Evolutionary conservation across 2,329 filamentous ascomycete species (phyloP).

Genomic region (Monosporascus cannonballus): DNA sequence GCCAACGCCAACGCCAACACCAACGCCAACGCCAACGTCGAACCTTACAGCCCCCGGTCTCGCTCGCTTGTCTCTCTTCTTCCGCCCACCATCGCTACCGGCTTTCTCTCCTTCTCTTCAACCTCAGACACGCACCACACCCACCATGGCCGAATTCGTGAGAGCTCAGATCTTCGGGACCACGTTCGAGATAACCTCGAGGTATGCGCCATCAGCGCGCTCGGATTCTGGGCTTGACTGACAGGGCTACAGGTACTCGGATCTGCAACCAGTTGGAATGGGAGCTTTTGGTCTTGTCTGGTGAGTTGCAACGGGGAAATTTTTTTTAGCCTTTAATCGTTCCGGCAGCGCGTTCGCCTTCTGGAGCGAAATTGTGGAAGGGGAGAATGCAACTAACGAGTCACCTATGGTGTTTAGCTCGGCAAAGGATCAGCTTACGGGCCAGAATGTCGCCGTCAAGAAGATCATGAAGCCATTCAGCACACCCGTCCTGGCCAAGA

Average conservation of each 20-base stretch:
- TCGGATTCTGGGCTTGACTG: slow-evolving; percentile 14
- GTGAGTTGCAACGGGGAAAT: slow-evolving; percentile 45
- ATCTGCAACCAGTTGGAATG: slow-evolving; percentile 98
- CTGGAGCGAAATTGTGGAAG: neutral
- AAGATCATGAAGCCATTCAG: slow-evolving; percentile 99
- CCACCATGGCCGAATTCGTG: slow-evolving; percentile 96
- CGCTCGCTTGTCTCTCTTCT: neutral
- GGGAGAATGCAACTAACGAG: slow-evolving; percentile 6
- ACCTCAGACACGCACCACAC: slow-evolving; percentile 8
- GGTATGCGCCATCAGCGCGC: slow-evolving; percentile 47
- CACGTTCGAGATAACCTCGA: slow-evolving; percentile 98
- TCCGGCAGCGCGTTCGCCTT: neutral
- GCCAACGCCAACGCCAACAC: too few relatives aligned
- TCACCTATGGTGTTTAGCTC: slow-evolving; percentile 53
- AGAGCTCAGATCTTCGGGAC: slow-evolving; percentile 99
- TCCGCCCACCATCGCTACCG: slow-evolving; percentile 5
- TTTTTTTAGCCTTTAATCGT: slow-evolving; percentile 3
- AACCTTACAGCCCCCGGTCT: neutral
- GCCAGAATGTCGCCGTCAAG: slow-evolving; percentile 95
- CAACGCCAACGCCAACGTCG: too few relatives aligned
- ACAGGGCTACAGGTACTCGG: slow-evolving; percentile 68
- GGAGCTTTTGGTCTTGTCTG: slow-evolving; percentile 97
- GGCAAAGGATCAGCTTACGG: slow-evolving; percentile 94
- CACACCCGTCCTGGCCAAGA: slow-evolving; percentile 95
- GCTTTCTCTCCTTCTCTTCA: slow-evolving; percentile 7